A percentile compares a stretch with the other conserved stretches of the same genome.
These are phyloP conservation scores for Litchi chinensis DNA, from an alignment of 345 rosid species.

Conservation along the genomic window DNA sequence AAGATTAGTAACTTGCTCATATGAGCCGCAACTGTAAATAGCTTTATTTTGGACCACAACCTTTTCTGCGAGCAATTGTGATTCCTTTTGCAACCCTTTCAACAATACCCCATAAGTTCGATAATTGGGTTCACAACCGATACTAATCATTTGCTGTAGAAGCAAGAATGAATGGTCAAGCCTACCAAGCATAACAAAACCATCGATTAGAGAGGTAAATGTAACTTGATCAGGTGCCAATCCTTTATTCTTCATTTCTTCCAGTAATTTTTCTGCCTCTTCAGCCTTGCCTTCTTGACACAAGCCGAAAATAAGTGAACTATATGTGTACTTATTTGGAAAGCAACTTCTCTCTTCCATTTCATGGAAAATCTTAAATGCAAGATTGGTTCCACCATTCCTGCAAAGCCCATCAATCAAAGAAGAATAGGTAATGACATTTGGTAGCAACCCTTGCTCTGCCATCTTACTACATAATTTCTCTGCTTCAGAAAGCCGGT, in stretches of 20 bases:
- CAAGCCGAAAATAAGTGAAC: slow-evolving; percentile 58
- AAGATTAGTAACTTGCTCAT: slow-evolving; percentile 27
- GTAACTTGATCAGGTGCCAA: slow-evolving; percentile 51
- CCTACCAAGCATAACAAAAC: slow-evolving; percentile 54
- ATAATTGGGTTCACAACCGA: slow-evolving; percentile 58
- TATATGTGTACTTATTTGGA: slow-evolving; percentile 57
- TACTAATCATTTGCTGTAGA: slow-evolving; percentile 42
- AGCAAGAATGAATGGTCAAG: slow-evolving; percentile 57
- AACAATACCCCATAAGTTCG: slow-evolving; percentile 54
- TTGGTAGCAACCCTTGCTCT: slow-evolving; percentile 47
- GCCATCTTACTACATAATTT: slow-evolving; percentile 42
- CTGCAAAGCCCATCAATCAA: slow-evolving; percentile 55
- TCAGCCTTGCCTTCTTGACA: slow-evolving; percentile 58
- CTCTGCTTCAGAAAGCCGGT: slow-evolving; percentile 44
- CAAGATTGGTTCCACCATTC: slow-evolving; percentile 43
- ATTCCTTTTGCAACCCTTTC: slow-evolving; percentile 56
- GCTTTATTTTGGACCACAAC: slow-evolving; percentile 45
- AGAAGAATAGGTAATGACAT: slow-evolving; percentile 59
- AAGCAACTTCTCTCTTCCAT: slow-evolving; percentile 49
- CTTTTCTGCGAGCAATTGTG: slow-evolving; percentile 36
- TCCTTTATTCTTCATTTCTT: slow-evolving; percentile 53
- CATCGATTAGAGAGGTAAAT: slow-evolving; percentile 58
- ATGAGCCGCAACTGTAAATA: slow-evolving; percentile 30
- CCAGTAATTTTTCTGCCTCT: slow-evolving; percentile 54
- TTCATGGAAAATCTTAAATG: slow-evolving; percentile 51